Evolutionary conservation across 768 basidiomycete genomes (phyloP), one percentile per base, ranked within the genome.

Genomic region (Russula olivacea): DNA sequence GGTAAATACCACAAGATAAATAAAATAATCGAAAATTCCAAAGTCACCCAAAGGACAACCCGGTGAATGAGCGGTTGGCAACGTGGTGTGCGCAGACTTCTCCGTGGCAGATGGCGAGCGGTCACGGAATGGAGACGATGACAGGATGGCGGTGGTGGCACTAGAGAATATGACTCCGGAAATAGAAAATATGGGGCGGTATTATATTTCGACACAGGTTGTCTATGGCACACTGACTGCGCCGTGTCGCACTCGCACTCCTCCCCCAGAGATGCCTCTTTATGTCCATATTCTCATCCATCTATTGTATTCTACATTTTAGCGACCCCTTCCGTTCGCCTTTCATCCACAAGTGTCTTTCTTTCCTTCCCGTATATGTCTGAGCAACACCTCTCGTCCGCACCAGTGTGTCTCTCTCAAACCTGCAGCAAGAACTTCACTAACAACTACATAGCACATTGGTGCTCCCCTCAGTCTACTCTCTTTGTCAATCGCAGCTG

Each of bases 401-500:
- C 64, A 51, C 43, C 58, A 5, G 64, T 66, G 43, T 15, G 66
- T 59, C 50, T 14, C 47, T 53, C 48, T 58, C 43, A 15, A 50
- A 40, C 19, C 15, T 34, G 23, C 17, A 45, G 45, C 15, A 12
- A 8, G 11, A 25, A 28, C 19, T 17, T 23, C 19, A 3, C 45
- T 60, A 8, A 62, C 14, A 30, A 17, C n/a, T 25, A 23, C 34
- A 15, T 48, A 68, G 67, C 30, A 43, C 43, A 21, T 34, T 10
- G 61, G 55, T 59, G 64, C 59, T 34, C 53, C 58, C 25, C 59
- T 63, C n/a, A 87, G 86, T 69, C 76, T 90, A 23, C 80, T 90
- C 47, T 89, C 88, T 7, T 75, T 91, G 59, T 88, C 88, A 64
- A 76, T 85, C 43, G 85, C 81, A 9, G 86, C 86, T 10, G 78